Evolutionary conservation across 768 basidiomycete species (phyloP).

Genomic region (Panaeolus cyanescens): DNA sequence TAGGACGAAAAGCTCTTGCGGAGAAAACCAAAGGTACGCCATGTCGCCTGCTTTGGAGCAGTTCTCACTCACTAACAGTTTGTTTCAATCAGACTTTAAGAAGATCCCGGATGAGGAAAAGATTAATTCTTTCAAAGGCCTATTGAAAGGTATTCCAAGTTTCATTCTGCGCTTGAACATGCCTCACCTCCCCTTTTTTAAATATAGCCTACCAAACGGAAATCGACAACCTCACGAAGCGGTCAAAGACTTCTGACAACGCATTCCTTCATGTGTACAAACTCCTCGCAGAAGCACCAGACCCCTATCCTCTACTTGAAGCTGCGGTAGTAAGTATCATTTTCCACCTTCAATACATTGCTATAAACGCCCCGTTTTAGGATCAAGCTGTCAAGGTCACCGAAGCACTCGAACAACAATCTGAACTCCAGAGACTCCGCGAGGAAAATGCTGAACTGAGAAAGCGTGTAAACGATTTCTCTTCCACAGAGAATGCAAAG

Average conservation of each 20-base stretch:
- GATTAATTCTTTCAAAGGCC: conserved; percentile 80
- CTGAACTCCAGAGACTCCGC: conserved; percentile 68
- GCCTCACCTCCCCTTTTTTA: conserved; percentile 3
- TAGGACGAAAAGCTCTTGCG: conserved; percentile 91
- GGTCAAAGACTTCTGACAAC: conserved; percentile 90
- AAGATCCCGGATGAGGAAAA: conserved; percentile 93
- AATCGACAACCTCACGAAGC: conserved; percentile 93
- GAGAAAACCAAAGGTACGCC: conserved; percentile 94
- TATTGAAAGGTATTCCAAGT: conserved; percentile 72
- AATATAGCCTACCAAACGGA: conserved; percentile 88
- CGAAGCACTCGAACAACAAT: conserved; percentile 77
- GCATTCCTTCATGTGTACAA: conserved; percentile 98
- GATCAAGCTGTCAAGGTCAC: conserved; percentile 92
- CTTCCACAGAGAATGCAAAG: conserved; percentile 65
- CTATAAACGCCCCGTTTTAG: conserved; percentile 35
- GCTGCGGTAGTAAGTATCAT: conserved; percentile 71
- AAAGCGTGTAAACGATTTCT: conserved; percentile 65
- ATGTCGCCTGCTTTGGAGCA: not conserved
- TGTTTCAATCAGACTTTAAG: conserved; percentile 77
- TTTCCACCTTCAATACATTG: not conserved
- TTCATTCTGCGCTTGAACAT: not conserved
- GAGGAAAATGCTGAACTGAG: conserved; percentile 85
- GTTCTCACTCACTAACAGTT: not conserved
- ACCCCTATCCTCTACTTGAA: conserved; percentile 95
- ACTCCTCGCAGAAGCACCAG: conserved; percentile 93